Evolutionary conservation across 1,284 basidiomycete species (phyloP).

Genomic region (Ganoderma boninense): DNA sequence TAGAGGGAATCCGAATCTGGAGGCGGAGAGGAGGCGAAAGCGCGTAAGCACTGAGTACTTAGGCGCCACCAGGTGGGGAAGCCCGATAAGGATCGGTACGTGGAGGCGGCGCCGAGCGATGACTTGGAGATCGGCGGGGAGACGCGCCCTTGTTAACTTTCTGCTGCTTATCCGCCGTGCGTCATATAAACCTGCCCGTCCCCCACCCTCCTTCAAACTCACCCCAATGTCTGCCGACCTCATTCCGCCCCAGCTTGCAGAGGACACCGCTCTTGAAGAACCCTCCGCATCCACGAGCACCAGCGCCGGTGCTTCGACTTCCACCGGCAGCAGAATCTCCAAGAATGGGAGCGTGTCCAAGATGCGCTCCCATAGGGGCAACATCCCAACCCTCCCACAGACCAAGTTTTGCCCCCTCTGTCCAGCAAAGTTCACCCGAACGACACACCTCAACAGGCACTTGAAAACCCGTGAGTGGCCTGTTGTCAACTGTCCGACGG

Average conservation of each 20-base stretch:
- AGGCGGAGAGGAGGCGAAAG: neutral
- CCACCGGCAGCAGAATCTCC: constrained; percentile 18
- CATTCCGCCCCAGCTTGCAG: constrained; percentile 3
- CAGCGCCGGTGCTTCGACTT: constrained; percentile 7
- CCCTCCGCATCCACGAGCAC: constrained; percentile 4
- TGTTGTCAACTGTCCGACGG: neutral
- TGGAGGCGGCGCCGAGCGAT: constrained; percentile 5
- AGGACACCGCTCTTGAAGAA: constrained; percentile 3
- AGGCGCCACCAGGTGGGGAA: neutral
- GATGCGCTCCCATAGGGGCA: constrained; percentile 47
- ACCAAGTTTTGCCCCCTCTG: constrained; percentile 63
- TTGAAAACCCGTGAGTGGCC: constrained; percentile 49
- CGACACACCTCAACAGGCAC: constrained; percentile 65
- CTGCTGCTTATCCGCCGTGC: constrained; percentile 3
- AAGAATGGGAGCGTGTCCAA: constrained; percentile 39
- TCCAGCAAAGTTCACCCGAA: constrained; percentile 65
- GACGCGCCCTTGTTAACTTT: neutral
- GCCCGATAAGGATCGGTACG: constrained; percentile 2
- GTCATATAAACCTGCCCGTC: constrained; percentile 8
- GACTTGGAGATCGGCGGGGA: constrained; percentile 5
- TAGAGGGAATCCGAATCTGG: neutral
- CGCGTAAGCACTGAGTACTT: neutral
- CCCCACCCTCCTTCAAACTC: neutral
- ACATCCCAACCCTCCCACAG: constrained; percentile 48
- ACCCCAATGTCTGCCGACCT: constrained; percentile 18